A percentile compares a stretch with the other conserved stretches of the same genome.
These are phyloP conservation scores for Malbranchea cinnamomea DNA, from an alignment of 2,329 filamentous ascomycete species.

Conservation along the genomic window DNA sequence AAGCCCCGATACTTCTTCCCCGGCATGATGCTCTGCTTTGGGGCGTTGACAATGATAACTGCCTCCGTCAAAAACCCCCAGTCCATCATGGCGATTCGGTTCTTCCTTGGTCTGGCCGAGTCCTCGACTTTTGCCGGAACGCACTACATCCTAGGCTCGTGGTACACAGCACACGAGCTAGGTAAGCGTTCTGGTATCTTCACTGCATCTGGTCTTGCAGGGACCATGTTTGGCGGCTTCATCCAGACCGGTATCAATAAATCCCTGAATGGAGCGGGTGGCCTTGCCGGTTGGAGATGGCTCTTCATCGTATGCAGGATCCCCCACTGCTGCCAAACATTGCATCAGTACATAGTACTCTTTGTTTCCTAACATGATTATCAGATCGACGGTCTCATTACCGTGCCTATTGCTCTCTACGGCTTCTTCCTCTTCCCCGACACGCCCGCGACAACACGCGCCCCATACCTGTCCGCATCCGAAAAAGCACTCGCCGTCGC, in stretches of 20 bases:
- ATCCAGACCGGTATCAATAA: slow-evolving; percentile 22
- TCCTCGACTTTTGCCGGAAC: slow-evolving; percentile 20
- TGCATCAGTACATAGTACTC: neutral
- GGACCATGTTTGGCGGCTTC: slow-evolving; percentile 24
- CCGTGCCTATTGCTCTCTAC: slow-evolving; percentile 28
- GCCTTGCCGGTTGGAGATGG: slow-evolving; percentile 22
- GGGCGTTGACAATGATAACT: slow-evolving; percentile 19
- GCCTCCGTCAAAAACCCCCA: slow-evolving; percentile 15
- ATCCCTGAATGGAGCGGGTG: slow-evolving; percentile 15
- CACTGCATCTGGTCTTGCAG: slow-evolving; percentile 19
- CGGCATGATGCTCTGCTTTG: slow-evolving; percentile 18
- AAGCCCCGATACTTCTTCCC: slow-evolving; percentile 17
- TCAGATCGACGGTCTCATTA: slow-evolving; percentile 26
- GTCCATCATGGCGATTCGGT: slow-evolving; percentile 22
- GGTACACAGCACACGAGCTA: slow-evolving; percentile 29
- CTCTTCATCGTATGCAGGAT: slow-evolving; percentile 22
- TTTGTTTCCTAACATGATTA: neutral
- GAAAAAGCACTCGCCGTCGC: slow-evolving; percentile 19
- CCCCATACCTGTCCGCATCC: slow-evolving; percentile 19
- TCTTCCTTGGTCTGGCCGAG: slow-evolving; percentile 22
- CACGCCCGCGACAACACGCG: slow-evolving; percentile 21
- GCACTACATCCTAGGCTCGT: slow-evolving; percentile 27
- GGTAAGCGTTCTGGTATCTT: slow-evolving; percentile 24
- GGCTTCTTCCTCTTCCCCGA: slow-evolving; percentile 29
- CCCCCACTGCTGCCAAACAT: neutral